Evolutionary conservation across 1,284 basidiomycete genomes (phyloP).

Genomic region (Leccinum subrobustum): DNA sequence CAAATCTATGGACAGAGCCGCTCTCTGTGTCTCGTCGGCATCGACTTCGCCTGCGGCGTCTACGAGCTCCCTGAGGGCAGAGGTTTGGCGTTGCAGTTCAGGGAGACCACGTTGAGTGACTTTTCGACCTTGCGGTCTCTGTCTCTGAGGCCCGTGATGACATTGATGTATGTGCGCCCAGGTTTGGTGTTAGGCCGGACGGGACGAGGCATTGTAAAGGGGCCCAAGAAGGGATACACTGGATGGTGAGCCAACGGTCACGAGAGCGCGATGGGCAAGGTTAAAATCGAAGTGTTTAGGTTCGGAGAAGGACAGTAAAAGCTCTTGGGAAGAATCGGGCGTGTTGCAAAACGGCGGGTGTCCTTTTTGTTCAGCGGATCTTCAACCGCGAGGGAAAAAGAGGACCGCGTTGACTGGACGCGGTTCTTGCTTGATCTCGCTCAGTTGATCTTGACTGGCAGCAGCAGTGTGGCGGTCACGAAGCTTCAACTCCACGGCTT

Average conservation of each 20-base stretch:
- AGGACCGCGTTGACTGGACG: slow-evolving; percentile 33
- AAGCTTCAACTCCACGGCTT: slow-evolving; percentile 55
- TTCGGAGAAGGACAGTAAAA: slow-evolving; percentile 15
- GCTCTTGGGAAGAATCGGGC: slow-evolving; percentile 17
- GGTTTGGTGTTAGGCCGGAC: slow-evolving; percentile 67
- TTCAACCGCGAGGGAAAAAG: slow-evolving; percentile 21
- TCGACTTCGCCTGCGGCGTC: slow-evolving; percentile 18
- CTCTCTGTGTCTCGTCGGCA: slow-evolving; percentile 39
- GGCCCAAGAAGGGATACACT: slow-evolving; percentile 63
- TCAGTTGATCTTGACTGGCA: slow-evolving; percentile 20
- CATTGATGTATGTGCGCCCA: slow-evolving; percentile 41
- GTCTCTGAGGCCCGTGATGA: slow-evolving; percentile 69
- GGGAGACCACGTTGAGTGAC: slow-evolving; percentile 47
- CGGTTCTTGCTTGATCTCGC: slow-evolving; percentile 17
- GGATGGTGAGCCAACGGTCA: slow-evolving; percentile 40
- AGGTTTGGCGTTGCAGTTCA: slow-evolving; percentile 36
- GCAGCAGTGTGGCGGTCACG: slow-evolving; percentile 51
- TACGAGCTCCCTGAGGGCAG: slow-evolving; percentile 18
- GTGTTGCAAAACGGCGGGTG: slow-evolving; percentile 15
- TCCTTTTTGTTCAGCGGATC: slow-evolving; percentile 20
- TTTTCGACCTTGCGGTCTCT: slow-evolving; percentile 71
- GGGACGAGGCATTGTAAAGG: slow-evolving; percentile 78
- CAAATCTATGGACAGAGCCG: slow-evolving; percentile 36
- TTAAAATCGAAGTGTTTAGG: slow-evolving; percentile 60
- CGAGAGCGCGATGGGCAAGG: slow-evolving; percentile 54